Evolutionary conservation across 2,329 filamentous ascomycete genomes (phyloP), one percentile per base, ranked within the genome.

Genomic region (Fusarium sp.): DNA sequence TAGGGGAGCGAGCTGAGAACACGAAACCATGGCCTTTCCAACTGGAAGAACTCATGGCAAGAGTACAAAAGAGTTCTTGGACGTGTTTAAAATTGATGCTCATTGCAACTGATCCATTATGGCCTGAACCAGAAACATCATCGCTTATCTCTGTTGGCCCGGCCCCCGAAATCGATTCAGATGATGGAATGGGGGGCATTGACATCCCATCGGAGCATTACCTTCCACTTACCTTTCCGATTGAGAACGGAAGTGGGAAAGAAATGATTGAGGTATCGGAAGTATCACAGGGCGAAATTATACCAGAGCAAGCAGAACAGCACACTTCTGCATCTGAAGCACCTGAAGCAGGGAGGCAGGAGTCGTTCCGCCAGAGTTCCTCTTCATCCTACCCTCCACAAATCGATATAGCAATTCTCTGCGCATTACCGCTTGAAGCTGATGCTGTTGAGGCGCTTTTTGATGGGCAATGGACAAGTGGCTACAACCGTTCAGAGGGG

Each of bases 361-460:
- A 39, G 5, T n/a, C 14, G 3, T 20, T 18, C 7, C 36, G 2
- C 0, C 20, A 3, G 7, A 24, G 3, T 7, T 20, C 26, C 3
- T 10, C 2, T 10, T 3, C 0, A 2, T 4, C 7, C 0, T 7
- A 3, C 1, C 36, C 15, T 9, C 1, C 6, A 2, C 24, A 28
- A 12, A 33, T 58, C 11, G 33, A 31, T 3, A 48, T 48, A 22
- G 55, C 15, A 11, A 38, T 58, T n/a, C 33, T 58, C 3, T 58
- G 55, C 9, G 55, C 55, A 6, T 24, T 58, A 4, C 2, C 55
- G 0, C 20, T 58, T 6, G 55, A 58, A n/a, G 55, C 55, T 6
- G 11, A 58, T 31, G 55, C 55, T 20, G 11, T 48, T 4, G 41
- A 48, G 1, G 0, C 14, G 3, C 14, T 48, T 0, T 58, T 58